Percentiles rank a stretch among this genome's conserved stretches.
These are phyloP conservation scores for Dictyostelium purpureum DNA, from an alignment of 78 protist genomes.

Conservation along the genomic window DNA sequence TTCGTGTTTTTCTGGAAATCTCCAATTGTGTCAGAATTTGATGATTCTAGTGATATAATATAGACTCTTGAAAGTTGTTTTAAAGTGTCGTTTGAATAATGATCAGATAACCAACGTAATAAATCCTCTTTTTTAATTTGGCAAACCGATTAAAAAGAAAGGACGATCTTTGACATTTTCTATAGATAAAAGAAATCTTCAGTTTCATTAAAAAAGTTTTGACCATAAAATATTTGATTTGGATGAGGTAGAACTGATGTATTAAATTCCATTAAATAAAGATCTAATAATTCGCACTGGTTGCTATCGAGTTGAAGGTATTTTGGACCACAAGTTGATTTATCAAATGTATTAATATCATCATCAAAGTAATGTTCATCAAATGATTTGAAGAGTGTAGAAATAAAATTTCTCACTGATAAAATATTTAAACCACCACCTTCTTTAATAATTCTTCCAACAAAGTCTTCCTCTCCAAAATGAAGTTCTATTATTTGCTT, in stretches of 20 bases:
- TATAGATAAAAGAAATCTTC: slow-evolving; percentile 5
- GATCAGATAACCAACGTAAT: slow-evolving; percentile 10
- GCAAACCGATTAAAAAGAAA: slow-evolving; percentile 53
- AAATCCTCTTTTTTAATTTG: not conserved
- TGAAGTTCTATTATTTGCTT: too few relatives aligned
- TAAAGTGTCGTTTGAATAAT: not conserved
- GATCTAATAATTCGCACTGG: not conserved
- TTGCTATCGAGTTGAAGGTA: not conserved
- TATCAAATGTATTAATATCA: not conserved
- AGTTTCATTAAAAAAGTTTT: not conserved
- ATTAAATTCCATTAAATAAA: slow-evolving; percentile 5
- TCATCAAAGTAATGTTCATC: not conserved
- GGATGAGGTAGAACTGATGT: not conserved
- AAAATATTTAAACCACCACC: not conserved
- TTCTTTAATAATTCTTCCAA: not conserved
- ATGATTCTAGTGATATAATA: slow-evolving; percentile 1
- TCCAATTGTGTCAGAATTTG: not conserved
- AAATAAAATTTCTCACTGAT: not conserved
- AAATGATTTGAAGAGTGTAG: not conserved
- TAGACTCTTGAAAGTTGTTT: slow-evolving; percentile 11
- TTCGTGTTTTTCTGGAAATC: not conserved
- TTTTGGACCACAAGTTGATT: not conserved
- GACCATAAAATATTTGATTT: slow-evolving; percentile 29
- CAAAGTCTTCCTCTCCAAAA: too few relatives aligned
- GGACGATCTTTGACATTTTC: not conserved